Percentiles rank a stretch among this genome's conserved stretches.
Conservation (phyloP, 2,329 filamentous ascomycete species). For the Plectosphaerella plurivora region DNA sequence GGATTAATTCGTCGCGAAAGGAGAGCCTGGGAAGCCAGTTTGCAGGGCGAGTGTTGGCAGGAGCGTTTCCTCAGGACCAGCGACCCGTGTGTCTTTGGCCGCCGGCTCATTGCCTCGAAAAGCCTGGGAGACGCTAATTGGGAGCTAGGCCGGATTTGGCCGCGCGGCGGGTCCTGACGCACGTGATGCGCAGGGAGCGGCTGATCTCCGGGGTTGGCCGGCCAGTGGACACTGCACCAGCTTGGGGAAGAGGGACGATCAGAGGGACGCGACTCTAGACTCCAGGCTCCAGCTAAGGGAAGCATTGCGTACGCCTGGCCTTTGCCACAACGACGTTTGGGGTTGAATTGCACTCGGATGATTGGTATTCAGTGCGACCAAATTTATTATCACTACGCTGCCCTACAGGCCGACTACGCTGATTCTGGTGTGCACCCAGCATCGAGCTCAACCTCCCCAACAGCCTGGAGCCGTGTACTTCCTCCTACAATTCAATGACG, state of each 20-base stretch:
- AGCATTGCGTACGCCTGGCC: too few species aligned
- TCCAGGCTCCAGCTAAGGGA: too few species aligned
- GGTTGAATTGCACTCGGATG: too few species aligned
- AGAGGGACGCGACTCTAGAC: too few species aligned
- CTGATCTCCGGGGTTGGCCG: background rate
- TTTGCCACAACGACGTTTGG: too few species aligned
- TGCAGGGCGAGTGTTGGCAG: background rate
- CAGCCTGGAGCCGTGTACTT: too few species aligned
- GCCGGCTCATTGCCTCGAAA: background rate
- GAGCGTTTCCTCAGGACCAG: background rate
- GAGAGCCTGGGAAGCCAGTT: background rate
- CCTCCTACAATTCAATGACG: too few species aligned
- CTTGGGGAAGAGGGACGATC: too few species aligned
- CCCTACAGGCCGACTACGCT: background rate
- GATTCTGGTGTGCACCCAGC: background rate
- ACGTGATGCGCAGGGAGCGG: background rate
- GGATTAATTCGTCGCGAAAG: background rate
- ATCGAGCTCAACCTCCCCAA: too few species aligned
- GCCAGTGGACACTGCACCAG: too few species aligned
- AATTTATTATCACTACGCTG: background rate
- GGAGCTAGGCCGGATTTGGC: background rate
- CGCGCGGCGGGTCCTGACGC: background rate
- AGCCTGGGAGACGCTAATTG: conserved; percentile 1
- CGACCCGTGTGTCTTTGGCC: background rate
- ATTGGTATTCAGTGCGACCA: too few species aligned